Percentiles rank a stretch among this genome's conserved stretches.
Evolutionary conservation across 352 stramenopile species (phyloP).

Genomic region (Pythium coloratum): DNA sequence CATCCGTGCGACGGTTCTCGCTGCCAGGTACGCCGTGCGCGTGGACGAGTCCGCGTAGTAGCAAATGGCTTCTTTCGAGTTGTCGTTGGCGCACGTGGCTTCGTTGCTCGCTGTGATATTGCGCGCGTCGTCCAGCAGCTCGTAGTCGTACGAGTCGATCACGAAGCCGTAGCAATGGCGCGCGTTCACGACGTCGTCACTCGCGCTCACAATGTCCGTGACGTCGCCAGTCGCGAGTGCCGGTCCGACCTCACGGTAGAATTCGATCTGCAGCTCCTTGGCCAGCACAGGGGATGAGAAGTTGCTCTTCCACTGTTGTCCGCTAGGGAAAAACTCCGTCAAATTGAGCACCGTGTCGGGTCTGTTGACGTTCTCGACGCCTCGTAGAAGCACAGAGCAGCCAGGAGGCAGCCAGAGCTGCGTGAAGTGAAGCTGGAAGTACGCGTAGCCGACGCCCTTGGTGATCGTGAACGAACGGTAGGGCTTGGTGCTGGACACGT

Average conservation of each 20-base stretch:
- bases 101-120: slow-evolving; percentile 47
- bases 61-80: slow-evolving; percentile 60
- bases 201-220: background rate
- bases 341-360: slow-evolving; percentile 46
- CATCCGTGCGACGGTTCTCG: slow-evolving; percentile 50
- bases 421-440: slow-evolving; percentile 49
- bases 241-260: slow-evolving; percentile 37
- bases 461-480: slow-evolving; percentile 54
- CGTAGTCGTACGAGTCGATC: slow-evolving; percentile 50
- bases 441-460: slow-evolving; percentile 53
- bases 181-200: background rate
- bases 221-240: background rate
- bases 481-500: slow-evolving; percentile 28
- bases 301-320: slow-evolving; percentile 29
- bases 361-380: slow-evolving; percentile 43
- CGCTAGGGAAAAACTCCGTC: slow-evolving; percentile 35
- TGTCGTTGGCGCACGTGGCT: slow-evolving; percentile 57
- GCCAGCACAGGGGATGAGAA: slow-evolving; percentile 37
- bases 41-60: slow-evolving; percentile 37
- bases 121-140: slow-evolving; percentile 36
- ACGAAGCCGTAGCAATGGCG: slow-evolving; percentile 57
- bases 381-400: slow-evolving; percentile 41
- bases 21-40: slow-evolving; percentile 36
- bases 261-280: slow-evolving; percentile 57
- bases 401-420: slow-evolving; percentile 48